These are phyloP conservation scores for Neonectria coccinea DNA, from an alignment of 2,329 filamentous ascomycete species.

Conservation along the genomic window DNA sequence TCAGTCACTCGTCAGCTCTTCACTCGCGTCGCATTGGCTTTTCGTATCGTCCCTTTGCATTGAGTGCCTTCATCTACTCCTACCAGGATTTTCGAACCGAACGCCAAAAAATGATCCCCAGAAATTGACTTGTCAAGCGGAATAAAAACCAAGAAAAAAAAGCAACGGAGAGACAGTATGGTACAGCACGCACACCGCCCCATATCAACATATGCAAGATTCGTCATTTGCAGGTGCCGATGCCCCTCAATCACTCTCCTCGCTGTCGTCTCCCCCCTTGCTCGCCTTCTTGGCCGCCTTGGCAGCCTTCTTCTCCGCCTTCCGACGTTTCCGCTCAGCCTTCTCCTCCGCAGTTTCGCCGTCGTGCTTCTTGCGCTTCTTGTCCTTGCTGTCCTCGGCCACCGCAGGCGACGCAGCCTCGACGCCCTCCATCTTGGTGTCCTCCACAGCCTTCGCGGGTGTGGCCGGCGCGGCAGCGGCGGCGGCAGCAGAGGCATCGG, in stretches of 20 bases:
- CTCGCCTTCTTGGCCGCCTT: constrained; percentile 67
- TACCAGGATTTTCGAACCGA: constrained; percentile 47
- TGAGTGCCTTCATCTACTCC: constrained; percentile 48
- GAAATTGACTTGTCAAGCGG: constrained; percentile 31
- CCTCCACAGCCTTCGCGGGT: constrained; percentile 52
- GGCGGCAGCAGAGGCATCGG: constrained; percentile 59
- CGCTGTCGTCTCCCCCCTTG: constrained; percentile 64
- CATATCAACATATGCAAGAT: constrained; percentile 42
- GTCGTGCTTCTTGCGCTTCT: constrained; percentile 84
- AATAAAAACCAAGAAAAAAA: constrained; percentile 39
- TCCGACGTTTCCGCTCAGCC: constrained; percentile 69
- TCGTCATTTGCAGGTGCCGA: constrained; percentile 37
- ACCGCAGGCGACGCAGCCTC: constrained; percentile 53
- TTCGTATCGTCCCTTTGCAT: constrained; percentile 45
- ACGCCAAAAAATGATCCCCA: constrained; percentile 42
- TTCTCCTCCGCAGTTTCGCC: constrained; percentile 79
- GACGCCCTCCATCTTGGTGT: constrained; percentile 51
- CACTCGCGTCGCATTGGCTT: constrained; percentile 14
- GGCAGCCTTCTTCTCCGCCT: constrained; percentile 70
- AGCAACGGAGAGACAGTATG: constrained; percentile 41
- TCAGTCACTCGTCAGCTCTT: constrained; percentile 7
- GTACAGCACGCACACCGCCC: constrained; percentile 45
- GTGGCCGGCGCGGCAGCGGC: constrained; percentile 59
- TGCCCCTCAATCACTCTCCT: constrained; percentile 62
- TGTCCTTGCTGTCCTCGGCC: constrained; percentile 69